Evolutionary conservation across 257 asterid genomes (phyloP).

Genomic region (Nicotiana attenuata): DNA sequence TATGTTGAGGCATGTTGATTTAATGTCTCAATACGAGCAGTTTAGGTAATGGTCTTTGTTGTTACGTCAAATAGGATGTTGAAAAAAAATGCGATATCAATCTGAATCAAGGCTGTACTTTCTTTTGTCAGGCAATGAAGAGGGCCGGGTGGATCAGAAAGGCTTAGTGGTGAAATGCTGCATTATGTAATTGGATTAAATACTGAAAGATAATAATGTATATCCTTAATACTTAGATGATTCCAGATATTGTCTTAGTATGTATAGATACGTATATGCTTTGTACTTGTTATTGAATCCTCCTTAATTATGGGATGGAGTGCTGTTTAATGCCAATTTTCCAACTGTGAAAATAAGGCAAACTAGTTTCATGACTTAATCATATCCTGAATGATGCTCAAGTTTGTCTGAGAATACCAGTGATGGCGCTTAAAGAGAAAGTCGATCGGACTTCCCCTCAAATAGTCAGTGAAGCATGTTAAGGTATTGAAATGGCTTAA

Average conservation of each 20-base stretch:
- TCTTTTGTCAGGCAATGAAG: conserved; percentile 55
- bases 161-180: conserved; percentile 65
- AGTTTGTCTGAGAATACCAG: background rate
- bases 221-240: conserved; percentile 11
- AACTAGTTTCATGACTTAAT: background rate
- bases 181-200: conserved; percentile 39
- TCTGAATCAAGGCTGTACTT: background rate
- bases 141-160: conserved; percentile 65
- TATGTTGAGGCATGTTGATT: background rate
- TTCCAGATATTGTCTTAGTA: background rate
- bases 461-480: no score
- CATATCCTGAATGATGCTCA: background rate
- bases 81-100: background rate
- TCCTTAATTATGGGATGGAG: conserved; percentile 9
- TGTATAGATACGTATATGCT: background rate
- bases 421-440: background rate
- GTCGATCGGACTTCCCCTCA: no score
- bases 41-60: background rate
- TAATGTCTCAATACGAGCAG: background rate
- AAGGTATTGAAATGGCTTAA: no score
- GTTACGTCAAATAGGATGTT: background rate
- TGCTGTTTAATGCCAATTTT: background rate
- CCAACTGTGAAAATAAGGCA: background rate
- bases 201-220: conserved; percentile 19
- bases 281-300: background rate